Evolutionary conservation across 257 asterid genomes (phyloP).

Genomic region (Ligustrum vulgare): DNA sequence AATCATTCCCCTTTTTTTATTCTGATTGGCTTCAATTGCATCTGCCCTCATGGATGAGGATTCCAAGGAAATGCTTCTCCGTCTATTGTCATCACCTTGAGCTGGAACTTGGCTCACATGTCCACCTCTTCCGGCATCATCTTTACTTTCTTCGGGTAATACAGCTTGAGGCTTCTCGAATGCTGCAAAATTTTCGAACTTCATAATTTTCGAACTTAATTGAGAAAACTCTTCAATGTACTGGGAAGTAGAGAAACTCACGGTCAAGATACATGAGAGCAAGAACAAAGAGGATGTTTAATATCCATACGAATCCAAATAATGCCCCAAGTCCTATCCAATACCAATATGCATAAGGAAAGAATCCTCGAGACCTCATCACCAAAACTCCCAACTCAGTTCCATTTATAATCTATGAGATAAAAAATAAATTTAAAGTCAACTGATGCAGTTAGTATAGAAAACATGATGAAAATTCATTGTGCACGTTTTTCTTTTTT

Average conservation of each 20-base stretch:
- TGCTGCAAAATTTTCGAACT: constrained; percentile 33
- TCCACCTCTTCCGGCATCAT: not conserved
- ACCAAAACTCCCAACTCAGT: constrained; percentile 33
- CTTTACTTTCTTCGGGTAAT: constrained; percentile 34
- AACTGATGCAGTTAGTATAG: not conserved
- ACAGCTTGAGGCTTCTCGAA: constrained; percentile 47
- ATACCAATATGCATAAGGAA: constrained; percentile 39
- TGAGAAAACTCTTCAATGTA: constrained; percentile 1
- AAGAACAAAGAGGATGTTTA: constrained; percentile 25
- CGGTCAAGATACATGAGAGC: constrained; percentile 37
- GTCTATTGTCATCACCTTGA: constrained; percentile 11
- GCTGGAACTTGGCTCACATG: not conserved
- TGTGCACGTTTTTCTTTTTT: not conserved
- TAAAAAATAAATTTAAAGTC: not conserved
- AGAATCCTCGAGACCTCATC: constrained; percentile 36
- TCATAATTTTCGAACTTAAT: not conserved
- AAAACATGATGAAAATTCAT: not conserved
- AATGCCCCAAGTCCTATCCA: constrained; percentile 42
- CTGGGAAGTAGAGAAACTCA: constrained; percentile 23
- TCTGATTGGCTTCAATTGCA: constrained; percentile 6
- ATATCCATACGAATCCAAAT: constrained; percentile 32
- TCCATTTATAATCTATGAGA: constrained; percentile 23
- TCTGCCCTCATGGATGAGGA: constrained; percentile 21
- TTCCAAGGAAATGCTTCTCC: constrained; percentile 22
- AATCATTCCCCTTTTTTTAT: constrained; percentile 41